Conservation (phyloP, 2,329 filamentous ascomycete species). For the Calycina herbarum region DNA sequence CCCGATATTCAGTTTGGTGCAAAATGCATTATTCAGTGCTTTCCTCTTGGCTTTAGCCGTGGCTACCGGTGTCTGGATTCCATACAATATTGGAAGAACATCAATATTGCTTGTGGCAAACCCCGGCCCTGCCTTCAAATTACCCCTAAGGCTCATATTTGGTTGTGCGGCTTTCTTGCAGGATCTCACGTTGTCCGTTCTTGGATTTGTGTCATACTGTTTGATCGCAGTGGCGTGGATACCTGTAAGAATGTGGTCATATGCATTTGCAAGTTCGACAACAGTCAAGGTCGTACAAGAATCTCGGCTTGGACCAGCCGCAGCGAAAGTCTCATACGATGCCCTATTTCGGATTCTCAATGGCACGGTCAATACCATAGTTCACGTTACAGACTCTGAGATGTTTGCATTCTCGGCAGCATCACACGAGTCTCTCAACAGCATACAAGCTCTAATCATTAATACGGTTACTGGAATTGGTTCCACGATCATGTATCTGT, state of each 20-base stretch:
- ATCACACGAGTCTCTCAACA: conserved; percentile 68
- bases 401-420: conserved; percentile 75
- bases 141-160: conserved; percentile 72
- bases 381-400: conserved; percentile 51
- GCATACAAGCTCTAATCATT: conserved; percentile 56
- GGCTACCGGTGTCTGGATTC: conserved; percentile 81
- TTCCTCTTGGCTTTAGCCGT: conserved; percentile 87
- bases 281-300: background rate
- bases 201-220: conserved; percentile 53
- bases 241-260: conserved; percentile 23
- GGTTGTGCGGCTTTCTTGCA: conserved; percentile 76
- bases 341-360: conserved; percentile 45
- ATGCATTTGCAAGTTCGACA: conserved; percentile 6
- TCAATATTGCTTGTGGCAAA: conserved; percentile 78
- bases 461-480: conserved; percentile 44
- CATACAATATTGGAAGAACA: conserved; percentile 88
- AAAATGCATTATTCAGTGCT: conserved; percentile 93
- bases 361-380: conserved; percentile 51
- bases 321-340: conserved; percentile 30
- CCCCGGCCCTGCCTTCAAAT: conserved; percentile 66
- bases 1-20: conserved; percentile 82
- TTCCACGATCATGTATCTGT: conserved; percentile 44
- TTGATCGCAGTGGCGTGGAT: conserved; percentile 26
- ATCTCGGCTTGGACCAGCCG: conserved; percentile 20
- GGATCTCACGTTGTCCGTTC: conserved; percentile 67